Evolutionary conservation across 2,329 filamentous ascomycete species (phyloP), one percentile per base, ranked within the genome.

Genomic region (Phaeosphaeriaceae sp.): DNA sequence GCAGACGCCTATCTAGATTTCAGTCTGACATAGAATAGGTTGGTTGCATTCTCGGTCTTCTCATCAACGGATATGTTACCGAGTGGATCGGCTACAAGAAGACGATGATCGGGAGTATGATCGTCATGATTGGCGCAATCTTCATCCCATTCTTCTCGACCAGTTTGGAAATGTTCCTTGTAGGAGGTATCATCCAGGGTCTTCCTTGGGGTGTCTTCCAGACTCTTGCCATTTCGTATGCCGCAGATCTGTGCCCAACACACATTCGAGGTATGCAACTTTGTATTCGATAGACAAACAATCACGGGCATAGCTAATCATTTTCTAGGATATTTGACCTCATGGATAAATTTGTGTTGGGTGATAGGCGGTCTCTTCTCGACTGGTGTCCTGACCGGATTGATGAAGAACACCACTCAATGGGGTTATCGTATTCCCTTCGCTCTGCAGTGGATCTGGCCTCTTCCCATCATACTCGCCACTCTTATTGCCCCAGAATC

Each of bases 291-390:
- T 4, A 40, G 10, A 13, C 30, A 13, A 24, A 61, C 22, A 2
- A n/a, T 28, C 26, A 4, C 26, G 26, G 26, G 35, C 9, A 10
- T n/a, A 15, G 21, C 48, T 50, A 17, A 50, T 13, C 15, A 8
- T 35, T 17, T 10, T 44, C 13, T 21, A 35, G 63, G 77, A 43
- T 73, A 75, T 30, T 65, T 76, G 56, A 74, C 71, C 0, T 90
- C 88, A 5, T 91, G 91, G 66, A 86, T 91, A 77, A 91, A 91
- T 78, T 87, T 89, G 68, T 91, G 89, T 80, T 91, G 89, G 88
- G 79, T 91, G 22, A 89, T 68, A 17, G 68, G 89, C 15, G 89
- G 91, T 73, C 82, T 89, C 58, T 87, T 92, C 52, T 88, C 86
- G 24, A 89, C 89, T 53, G 88, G 88, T 15, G 88, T 91, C 57